These are phyloP conservation scores for Nitzschia putrida DNA, from an alignment of 108 stramenopile genomes.

Conservation along the genomic window DNA sequence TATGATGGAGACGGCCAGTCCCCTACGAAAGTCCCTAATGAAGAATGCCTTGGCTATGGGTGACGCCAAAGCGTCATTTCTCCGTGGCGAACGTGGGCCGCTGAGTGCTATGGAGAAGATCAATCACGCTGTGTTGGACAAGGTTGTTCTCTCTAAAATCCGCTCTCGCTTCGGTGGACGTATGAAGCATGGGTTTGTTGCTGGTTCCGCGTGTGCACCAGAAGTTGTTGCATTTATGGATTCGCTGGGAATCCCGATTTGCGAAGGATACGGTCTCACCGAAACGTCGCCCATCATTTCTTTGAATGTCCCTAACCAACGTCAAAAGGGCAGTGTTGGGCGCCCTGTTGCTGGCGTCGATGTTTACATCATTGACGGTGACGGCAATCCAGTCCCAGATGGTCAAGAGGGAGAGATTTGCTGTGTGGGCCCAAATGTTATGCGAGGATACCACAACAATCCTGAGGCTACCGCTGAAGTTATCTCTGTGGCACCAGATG, in stretches of 20 bases:
- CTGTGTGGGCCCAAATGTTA: conserved; percentile 88
- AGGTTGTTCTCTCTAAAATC: conserved; percentile 85
- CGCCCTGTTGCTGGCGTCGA: conserved; percentile 70
- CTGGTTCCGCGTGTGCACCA: conserved; percentile 86
- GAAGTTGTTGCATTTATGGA: conserved; percentile 94
- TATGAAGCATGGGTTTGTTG: conserved; percentile 78
- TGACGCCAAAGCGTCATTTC: conserved; percentile 49
- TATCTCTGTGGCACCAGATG: conserved; percentile 82
- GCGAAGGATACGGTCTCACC: conserved; percentile 92
- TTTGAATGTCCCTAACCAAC: conserved; percentile 67
- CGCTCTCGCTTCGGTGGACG: conserved; percentile 88
- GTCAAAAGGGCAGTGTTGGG: conserved; percentile 77
- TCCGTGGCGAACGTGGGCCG: conserved; percentile 40
- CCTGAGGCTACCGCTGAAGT: conserved; percentile 91
- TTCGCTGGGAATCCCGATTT: conserved; percentile 84
- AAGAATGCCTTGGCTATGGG: conserved; percentile 69
- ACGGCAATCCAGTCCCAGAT: conserved; percentile 58
- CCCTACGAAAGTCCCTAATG: conserved; percentile 71
- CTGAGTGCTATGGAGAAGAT: conserved; percentile 53
- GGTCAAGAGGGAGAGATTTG: conserved; percentile 90
- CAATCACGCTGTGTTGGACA: conserved; percentile 63
- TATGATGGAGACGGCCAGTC: conserved; percentile 66
- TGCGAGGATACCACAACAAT: conserved; percentile 93
- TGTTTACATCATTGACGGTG: conserved; percentile 70
- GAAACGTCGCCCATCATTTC: conserved; percentile 88